These are phyloP conservation scores for Rhododendron kiyosumense DNA, from an alignment of 148 eudicot species.

Conservation along the genomic window DNA sequence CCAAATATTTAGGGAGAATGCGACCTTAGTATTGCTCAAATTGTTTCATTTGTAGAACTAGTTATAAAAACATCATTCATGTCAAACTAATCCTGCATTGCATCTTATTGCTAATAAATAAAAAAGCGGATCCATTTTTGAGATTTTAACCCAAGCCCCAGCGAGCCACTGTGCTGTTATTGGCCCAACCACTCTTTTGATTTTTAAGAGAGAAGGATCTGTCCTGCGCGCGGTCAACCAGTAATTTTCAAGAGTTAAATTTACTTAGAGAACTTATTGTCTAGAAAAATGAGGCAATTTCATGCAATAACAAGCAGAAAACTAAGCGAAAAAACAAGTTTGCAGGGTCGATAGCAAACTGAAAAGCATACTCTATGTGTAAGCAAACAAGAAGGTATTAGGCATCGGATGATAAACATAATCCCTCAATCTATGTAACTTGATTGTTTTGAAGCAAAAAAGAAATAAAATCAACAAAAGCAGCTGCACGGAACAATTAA, in stretches of 20 bases:
- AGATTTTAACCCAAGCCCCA: neutral
- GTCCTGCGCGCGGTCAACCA: neutral
- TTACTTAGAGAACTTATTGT: neutral
- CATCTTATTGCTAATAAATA: too few species aligned
- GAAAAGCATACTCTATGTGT: neutral
- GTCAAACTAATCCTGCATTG: too few species aligned
- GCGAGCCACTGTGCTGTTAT: neutral
- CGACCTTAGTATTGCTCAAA: neutral
- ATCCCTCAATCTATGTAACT: neutral
- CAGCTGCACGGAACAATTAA: constrained; percentile 17
- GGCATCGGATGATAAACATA: neutral
- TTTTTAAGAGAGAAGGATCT: neutral
- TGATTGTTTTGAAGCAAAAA: neutral
- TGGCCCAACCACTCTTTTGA: neutral
- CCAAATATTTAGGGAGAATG: too few species aligned
- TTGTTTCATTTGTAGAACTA: neutral
- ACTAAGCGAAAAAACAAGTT: neutral
- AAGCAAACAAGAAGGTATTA: neutral
- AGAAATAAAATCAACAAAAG: neutral
- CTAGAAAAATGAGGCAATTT: neutral
- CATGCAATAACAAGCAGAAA: neutral
- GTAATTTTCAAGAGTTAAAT: neutral
- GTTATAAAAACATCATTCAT: neutral
- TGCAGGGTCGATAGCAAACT: neutral
- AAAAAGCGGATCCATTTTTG: neutral